Evolutionary conservation across 371 early-diverging fungal species (phyloP).

Genomic region (Mortierella sp.): DNA sequence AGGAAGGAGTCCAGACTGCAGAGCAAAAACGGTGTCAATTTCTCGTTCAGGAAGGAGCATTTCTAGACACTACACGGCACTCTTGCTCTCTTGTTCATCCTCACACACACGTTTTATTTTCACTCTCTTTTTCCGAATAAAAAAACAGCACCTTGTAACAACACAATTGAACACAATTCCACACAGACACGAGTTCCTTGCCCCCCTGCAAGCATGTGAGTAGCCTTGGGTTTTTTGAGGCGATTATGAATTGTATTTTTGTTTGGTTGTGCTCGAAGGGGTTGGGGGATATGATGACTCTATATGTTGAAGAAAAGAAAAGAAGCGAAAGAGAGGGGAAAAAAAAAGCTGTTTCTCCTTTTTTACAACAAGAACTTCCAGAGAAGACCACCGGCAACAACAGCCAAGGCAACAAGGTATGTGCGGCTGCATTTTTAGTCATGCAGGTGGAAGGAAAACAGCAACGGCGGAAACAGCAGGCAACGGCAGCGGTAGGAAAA

Average conservation of each 20-base stretch:
- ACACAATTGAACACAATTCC: background rate
- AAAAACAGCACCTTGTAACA: background rate
- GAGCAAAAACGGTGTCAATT: conserved; percentile 59
- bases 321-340: background rate
- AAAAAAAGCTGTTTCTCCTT: background rate
- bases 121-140: background rate
- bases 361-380: conserved; percentile 51
- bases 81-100: background rate
- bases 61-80: conserved; percentile 51
- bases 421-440: conserved; percentile 20
- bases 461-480: background rate
- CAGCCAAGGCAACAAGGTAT: conserved; percentile 30
- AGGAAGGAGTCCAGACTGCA: conserved; percentile 51
- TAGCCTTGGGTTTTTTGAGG: background rate
- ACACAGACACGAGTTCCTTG: background rate
- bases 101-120: background rate
- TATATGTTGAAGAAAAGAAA: background rate
- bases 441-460: background rate
- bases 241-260: background rate
- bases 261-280: background rate
- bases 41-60: conserved; percentile 68
- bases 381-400: conserved; percentile 34
- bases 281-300: conserved; percentile 5
- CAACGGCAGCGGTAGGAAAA: background rate
- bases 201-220: background rate